These are phyloP conservation scores for Leptoxyphium fumago DNA, from an alignment of 2,329 filamentous ascomycete genomes.

Conservation along the genomic window DNA sequence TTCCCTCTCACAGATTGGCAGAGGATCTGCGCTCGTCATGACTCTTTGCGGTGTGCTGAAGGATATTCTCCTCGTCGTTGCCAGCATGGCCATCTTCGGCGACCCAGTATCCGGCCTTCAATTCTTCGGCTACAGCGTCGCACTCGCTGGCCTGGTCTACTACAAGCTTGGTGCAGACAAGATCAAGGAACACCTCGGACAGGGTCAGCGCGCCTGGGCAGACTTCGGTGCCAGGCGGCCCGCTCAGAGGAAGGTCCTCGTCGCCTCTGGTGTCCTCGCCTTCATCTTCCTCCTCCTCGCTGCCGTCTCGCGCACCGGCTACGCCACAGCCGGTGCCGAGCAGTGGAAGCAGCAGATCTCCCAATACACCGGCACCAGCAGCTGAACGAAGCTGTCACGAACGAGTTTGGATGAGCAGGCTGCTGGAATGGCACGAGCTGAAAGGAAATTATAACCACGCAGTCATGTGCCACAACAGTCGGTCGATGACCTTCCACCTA, in stretches of 20 bases:
- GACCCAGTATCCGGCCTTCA: conserved; percentile 61
- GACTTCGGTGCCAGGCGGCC: conserved; percentile 72
- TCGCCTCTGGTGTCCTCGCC: conserved; percentile 49
- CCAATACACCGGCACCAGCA: not conserved
- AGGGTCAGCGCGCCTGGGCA: conserved; percentile 64
- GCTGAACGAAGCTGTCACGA: no score
- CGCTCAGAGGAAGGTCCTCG: conserved; percentile 59
- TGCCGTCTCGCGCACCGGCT: conserved; percentile 5
- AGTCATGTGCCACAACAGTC: no score
- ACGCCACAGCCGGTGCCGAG: not conserved
- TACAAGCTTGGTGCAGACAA: conserved; percentile 78
- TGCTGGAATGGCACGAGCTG: no score
- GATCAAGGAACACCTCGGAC: conserved; percentile 62
- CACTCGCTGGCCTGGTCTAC: conserved; percentile 64
- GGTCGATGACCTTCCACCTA: no score
- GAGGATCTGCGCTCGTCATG: conserved; percentile 72
- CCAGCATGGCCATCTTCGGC: conserved; percentile 70
- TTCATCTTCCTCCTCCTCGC: conserved; percentile 56
- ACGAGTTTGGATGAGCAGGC: no score
- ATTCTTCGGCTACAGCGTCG: conserved; percentile 72
- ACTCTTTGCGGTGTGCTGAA: conserved; percentile 80
- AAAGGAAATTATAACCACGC: no score
- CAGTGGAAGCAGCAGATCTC: not conserved
- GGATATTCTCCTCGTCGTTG: conserved; percentile 68
- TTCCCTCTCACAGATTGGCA: conserved; percentile 51